phyloP scores from a whole-genome alignment of 2,329 filamentous ascomycete species.

The Botryotinia convoluta region DNA sequence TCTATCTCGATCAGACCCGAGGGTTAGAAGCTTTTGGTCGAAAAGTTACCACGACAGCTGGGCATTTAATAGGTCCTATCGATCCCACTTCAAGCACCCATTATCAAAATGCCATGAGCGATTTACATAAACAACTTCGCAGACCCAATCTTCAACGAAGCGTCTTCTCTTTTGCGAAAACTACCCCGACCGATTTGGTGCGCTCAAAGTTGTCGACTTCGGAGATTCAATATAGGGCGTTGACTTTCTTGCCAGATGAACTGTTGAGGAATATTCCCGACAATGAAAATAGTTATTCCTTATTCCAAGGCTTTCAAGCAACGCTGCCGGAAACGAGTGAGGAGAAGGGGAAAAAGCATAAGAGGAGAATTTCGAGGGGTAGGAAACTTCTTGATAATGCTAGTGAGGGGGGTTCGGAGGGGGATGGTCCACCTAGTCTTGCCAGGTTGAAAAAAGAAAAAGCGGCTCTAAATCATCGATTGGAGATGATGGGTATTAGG shows the following conservation, averaged over 20 bases:
- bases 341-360: constrained; percentile 61
- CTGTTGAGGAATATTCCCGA: constrained; percentile 87
- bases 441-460: constrained; percentile 77
- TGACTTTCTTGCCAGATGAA: constrained; percentile 86
- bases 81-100: constrained; percentile 58
- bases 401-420: constrained; percentile 35
- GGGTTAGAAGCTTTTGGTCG: constrained; percentile 89
- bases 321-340: constrained; percentile 72
- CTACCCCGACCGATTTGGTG: constrained; percentile 89
- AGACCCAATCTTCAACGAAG: constrained; percentile 81
- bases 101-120: constrained; percentile 84
- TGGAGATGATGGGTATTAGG: constrained; percentile 87
- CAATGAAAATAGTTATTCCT: constrained; percentile 78
- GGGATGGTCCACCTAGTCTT: constrained; percentile 63
- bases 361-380: constrained; percentile 68
- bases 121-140: constrained; percentile 85
- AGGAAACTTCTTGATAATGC: constrained; percentile 71
- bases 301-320: constrained; percentile 96
- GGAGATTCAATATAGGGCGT: constrained; percentile 91
- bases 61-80: constrained; percentile 76
- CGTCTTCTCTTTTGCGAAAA: constrained; percentile 87
- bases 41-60: constrained; percentile 92
- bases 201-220: constrained; percentile 84
- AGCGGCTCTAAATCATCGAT: constrained; percentile 72
- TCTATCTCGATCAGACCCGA: constrained; percentile 58